Evolutionary conservation across 768 basidiomycete species (phyloP).

Genomic region (Sutorius australiensis): DNA sequence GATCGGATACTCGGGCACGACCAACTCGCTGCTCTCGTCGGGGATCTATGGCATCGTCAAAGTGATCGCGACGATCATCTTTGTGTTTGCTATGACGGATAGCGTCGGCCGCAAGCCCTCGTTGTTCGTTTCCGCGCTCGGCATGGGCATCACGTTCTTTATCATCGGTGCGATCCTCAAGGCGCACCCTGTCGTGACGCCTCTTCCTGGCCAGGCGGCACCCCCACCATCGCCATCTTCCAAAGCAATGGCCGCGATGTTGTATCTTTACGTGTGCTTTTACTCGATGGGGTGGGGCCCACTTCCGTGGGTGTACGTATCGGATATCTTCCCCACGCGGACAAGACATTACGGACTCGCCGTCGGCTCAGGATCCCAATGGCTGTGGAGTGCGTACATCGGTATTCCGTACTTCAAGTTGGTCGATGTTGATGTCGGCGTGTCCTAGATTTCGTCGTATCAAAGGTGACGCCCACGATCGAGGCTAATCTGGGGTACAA

Average conservation of each 20-base stretch:
- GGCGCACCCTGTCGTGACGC: slow-evolving; percentile 55
- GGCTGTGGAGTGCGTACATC: slow-evolving; percentile 66
- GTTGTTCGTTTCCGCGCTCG: slow-evolving; percentile 67
- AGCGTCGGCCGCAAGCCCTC: slow-evolving; percentile 65
- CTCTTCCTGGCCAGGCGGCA: slow-evolving; percentile 37
- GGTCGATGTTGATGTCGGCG: no score
- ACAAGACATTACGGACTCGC: slow-evolving; percentile 80
- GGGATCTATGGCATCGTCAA: slow-evolving; percentile 71
- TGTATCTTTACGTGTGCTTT: slow-evolving; percentile 85
- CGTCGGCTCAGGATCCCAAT: slow-evolving; percentile 72
- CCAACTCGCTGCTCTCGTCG: slow-evolving; percentile 63
- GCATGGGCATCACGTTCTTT: slow-evolving; percentile 79
- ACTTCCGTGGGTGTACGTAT: slow-evolving; percentile 62
- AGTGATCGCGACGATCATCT: slow-evolving; percentile 59
- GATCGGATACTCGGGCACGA: slow-evolving; percentile 63
- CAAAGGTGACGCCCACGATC: slow-evolving; percentile 67
- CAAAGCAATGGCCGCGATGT: slow-evolving; percentile 80
- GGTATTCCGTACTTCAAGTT: no score
- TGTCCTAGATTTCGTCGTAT: slow-evolving; percentile 59
- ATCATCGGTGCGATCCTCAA: slow-evolving; percentile 83
- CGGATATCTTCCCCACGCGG: slow-evolving; percentile 85
- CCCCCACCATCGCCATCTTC: slow-evolving; percentile 45
- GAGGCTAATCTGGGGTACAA: slow-evolving; percentile 63
- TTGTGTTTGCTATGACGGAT: slow-evolving; percentile 67
- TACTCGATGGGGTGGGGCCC: slow-evolving; percentile 88